Evolutionary conservation across 495 filamentous ascomycete genomes (phyloP).

Genomic region (Aspergillus bridgeri): DNA sequence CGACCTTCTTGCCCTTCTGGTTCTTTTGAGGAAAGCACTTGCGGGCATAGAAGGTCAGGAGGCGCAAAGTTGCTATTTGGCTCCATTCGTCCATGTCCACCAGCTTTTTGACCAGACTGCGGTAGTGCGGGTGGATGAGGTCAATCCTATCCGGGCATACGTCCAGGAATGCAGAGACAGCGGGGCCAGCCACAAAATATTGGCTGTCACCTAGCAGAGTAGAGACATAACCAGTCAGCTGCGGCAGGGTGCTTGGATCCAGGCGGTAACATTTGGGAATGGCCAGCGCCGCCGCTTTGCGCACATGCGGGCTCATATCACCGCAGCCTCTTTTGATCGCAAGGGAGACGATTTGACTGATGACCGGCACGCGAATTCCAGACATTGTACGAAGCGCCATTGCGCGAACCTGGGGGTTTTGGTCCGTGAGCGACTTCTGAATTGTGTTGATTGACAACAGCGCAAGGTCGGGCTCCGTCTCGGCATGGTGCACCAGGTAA

Average conservation of each 20-base stretch:
- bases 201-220: constrained; percentile 82
- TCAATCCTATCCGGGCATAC: constrained; percentile 83
- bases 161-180: constrained; percentile 83
- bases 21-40: constrained; percentile 81
- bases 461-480: constrained; percentile 90
- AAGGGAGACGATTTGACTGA: constrained; percentile 95
- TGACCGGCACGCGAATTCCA: constrained; percentile 93
- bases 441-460: constrained; percentile 97
- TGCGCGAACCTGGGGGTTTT: constrained; percentile 83
- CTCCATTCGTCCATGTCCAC: constrained; percentile 99
- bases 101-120: constrained; percentile 76
- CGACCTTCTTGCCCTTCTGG: constrained; percentile 48
- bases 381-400: constrained; percentile 94
- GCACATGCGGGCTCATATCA: constrained; percentile 92
- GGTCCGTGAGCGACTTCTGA: constrained; percentile 91
- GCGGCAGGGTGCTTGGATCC: constrained; percentile 80
- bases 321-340: constrained; percentile 88
- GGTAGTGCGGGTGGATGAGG: constrained; percentile 86
- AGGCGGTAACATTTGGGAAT: constrained; percentile 97
- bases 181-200: constrained; percentile 91
- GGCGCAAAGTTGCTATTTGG: constrained; percentile 73
- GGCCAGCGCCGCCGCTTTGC: constrained; percentile 89
- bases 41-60: constrained; percentile 81
- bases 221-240: constrained; percentile 74
- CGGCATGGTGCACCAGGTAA: constrained; percentile 92